Conservation (phyloP, 768 basidiomycete species). For the Suillus tomentosus region DNA sequence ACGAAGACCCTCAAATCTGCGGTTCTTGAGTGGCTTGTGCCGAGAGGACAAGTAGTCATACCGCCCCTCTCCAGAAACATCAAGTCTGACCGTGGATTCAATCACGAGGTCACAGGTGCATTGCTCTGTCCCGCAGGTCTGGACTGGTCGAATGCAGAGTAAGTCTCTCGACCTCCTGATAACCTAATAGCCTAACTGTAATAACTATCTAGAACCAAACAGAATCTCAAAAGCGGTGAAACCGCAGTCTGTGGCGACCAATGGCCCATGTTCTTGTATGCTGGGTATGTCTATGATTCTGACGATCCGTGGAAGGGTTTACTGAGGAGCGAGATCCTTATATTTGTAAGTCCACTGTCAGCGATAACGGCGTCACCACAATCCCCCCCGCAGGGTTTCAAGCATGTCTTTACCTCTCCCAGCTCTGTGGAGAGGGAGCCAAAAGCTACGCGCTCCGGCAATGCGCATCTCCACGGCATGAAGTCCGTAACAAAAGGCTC, state of each 20-base stretch:
- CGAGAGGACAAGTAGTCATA: neutral
- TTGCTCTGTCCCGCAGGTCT: neutral
- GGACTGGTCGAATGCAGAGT: neutral
- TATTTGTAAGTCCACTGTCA: neutral
- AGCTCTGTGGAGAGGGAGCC: neutral
- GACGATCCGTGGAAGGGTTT: neutral
- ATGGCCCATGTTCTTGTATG: neutral
- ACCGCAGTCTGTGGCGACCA: neutral
- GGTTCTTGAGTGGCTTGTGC: neutral
- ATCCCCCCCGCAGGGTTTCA: neutral
- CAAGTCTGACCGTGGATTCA: neutral
- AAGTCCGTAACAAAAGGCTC: too few relatives aligned
- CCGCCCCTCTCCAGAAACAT: neutral
- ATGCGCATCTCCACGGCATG: too few relatives aligned
- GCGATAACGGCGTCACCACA: neutral
- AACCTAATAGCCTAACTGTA: neutral
- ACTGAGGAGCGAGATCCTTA: neutral
- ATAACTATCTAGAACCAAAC: neutral
- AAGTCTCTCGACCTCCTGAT: neutral
- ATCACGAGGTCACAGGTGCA: neutral
- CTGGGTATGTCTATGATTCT: neutral
- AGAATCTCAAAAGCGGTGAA: neutral
- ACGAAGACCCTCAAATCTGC: neutral
- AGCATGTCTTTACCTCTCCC: neutral
- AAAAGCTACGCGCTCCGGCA: too few relatives aligned